Conservation (phyloP, 805 yeast species). For the Spathaspora hagerdaliae region DNA sequence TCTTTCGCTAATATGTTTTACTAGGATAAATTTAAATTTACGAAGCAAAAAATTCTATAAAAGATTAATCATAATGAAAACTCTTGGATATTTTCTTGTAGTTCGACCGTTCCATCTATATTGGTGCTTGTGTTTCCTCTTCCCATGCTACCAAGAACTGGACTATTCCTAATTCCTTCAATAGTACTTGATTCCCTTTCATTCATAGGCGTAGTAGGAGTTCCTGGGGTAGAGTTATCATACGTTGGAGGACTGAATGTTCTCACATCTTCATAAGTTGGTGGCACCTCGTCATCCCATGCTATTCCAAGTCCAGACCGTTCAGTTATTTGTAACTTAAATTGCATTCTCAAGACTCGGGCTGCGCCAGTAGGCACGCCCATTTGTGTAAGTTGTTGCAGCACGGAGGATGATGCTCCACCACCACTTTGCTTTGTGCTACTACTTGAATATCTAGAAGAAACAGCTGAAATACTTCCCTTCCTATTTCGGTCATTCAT, state of each 20-base stretch:
- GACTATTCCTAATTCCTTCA: conserved; percentile 44
- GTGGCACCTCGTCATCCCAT: conserved; percentile 99
- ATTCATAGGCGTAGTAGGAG: conserved; percentile 6
- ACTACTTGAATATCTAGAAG: conserved; percentile 1
- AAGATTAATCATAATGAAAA: conserved; percentile 16
- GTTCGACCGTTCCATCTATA: conserved; percentile 25
- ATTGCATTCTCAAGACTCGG: conserved; percentile 90
- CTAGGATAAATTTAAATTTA: too few relatives aligned
- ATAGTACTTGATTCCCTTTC: conserved; percentile 27
- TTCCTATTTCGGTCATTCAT: conserved; percentile 9
- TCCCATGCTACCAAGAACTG: conserved; percentile 23
- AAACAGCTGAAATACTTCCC: conserved; percentile 1
- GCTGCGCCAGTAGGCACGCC: conserved; percentile 95
- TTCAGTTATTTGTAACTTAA: conserved; percentile 77
- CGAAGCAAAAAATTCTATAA: too few relatives aligned
- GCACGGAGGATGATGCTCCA: neutral
- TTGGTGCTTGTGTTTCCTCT: conserved; percentile 10
- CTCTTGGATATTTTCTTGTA: conserved; percentile 33
- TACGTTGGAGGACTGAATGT: conserved; percentile 88
- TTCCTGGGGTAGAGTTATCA: conserved; percentile 13
- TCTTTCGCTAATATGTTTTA: too few relatives aligned
- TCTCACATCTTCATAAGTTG: conserved; percentile 81
- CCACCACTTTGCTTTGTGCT: neutral
- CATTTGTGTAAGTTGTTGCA: conserved; percentile 17
- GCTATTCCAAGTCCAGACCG: conserved; percentile 94